These are phyloP conservation scores for Phytophthora pistaciae DNA, from an alignment of 352 stramenopile species.

Conservation along the genomic window DNA sequence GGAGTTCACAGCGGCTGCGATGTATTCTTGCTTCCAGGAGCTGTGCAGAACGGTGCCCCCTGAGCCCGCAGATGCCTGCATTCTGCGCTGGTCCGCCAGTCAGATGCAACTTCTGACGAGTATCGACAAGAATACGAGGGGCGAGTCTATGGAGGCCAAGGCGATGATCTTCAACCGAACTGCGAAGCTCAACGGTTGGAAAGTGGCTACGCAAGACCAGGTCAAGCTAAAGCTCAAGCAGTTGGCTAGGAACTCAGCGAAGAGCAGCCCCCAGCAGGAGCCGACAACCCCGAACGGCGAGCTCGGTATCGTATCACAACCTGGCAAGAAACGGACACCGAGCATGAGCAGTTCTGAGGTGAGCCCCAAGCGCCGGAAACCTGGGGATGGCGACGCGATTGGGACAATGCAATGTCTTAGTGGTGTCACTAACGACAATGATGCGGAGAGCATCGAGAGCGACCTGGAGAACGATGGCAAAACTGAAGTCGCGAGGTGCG, in stretches of 20 bases:
- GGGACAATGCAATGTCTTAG: neutral
- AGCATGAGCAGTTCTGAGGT: neutral
- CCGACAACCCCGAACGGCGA: neutral
- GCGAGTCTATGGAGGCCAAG: neutral
- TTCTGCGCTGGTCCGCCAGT: neutral
- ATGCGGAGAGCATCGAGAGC: neutral
- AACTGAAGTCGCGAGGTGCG: neutral
- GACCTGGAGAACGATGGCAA: neutral
- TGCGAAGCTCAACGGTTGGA: neutral
- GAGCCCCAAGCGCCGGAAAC: neutral
- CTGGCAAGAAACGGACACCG: neutral
- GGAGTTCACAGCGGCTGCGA: neutral
- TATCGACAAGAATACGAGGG: neutral
- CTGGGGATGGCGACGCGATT: neutral
- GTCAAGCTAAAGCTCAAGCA: neutral
- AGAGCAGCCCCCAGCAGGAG: neutral
- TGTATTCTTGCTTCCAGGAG: neutral
- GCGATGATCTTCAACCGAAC: neutral
- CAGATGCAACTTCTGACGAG: neutral
- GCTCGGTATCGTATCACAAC: neutral
- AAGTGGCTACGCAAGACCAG: neutral
- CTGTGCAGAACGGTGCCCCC: neutral
- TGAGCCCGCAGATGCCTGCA: neutral
- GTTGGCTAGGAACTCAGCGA: neutral
- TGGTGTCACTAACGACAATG: neutral